Conservation (phyloP, 495 filamentous ascomycete genomes). For the Arthonia radiata region DNA sequence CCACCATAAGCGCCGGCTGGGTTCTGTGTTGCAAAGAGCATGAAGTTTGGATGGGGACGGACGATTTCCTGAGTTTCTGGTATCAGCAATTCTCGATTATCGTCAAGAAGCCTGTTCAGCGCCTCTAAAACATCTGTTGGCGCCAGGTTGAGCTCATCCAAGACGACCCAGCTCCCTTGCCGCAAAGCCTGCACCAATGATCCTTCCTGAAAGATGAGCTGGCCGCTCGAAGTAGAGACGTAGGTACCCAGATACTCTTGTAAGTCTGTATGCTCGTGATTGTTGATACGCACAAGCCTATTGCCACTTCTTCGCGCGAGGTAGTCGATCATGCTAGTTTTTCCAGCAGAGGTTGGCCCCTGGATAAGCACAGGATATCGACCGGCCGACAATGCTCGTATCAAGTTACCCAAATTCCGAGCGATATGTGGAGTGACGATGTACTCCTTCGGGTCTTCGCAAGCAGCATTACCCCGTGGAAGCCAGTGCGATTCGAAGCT, state of each 20-base stretch:
- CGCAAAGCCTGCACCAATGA: conserved; percentile 78
- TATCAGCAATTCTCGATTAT: conserved; percentile 92
- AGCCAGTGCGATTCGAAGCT: conserved; percentile 53
- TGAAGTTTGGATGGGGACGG: conserved; percentile 77
- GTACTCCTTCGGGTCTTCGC: conserved; percentile 62
- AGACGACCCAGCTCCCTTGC: conserved; percentile 89
- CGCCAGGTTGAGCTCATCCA: conserved; percentile 90
- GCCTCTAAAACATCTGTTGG: conserved; percentile 93
- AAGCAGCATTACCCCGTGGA: conserved; percentile 35
- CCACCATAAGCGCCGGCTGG: conserved; percentile 90
- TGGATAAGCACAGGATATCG: conserved; percentile 90
- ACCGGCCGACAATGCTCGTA: conserved; percentile 72
- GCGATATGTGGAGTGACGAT: conserved; percentile 92
- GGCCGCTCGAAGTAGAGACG: conserved; percentile 59
- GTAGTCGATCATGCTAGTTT: conserved; percentile 98
- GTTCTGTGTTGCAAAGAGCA: conserved; percentile 98
- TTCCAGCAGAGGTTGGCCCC: conserved; percentile 87
- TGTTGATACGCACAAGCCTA: conserved; percentile 94
- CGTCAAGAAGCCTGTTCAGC: conserved; percentile 79
- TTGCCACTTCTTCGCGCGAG: conserved; percentile 88
- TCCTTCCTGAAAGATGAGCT: conserved; percentile 76
- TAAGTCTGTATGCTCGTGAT: conserved; percentile 94
- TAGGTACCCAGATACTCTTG: conserved; percentile 97
- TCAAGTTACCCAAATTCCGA: conserved; percentile 78
- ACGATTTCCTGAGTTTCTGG: conserved; percentile 92